Conservation (phyloP, 371 early-diverging fungal genomes). For the Mucor mucedo region DNA sequence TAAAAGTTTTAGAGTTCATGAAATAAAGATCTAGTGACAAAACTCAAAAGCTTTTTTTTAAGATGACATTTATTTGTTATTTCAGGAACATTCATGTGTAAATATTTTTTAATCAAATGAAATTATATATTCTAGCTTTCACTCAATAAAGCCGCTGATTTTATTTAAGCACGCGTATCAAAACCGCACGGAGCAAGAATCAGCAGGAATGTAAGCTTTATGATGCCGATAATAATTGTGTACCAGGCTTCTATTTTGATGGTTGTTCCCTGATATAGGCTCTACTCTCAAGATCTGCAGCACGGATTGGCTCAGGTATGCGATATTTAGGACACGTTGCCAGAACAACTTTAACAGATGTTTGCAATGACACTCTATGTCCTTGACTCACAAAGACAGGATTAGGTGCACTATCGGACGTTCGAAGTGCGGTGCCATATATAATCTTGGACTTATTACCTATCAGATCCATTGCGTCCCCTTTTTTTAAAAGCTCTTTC, state of each 20-base stretch:
- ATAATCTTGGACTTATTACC: constrained; percentile 49
- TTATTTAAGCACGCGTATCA: too few relatives aligned
- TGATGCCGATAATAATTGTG: not conserved
- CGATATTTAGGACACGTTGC: constrained; percentile 66
- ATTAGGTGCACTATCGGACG: constrained; percentile 59
- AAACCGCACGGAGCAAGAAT: too few relatives aligned
- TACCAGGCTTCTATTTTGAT: not conserved
- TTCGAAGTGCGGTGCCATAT: constrained; percentile 69
- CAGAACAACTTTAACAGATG: constrained; percentile 69
- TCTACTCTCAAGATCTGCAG: constrained; percentile 67
- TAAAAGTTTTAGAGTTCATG: too few relatives aligned
- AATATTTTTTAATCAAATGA: too few relatives aligned
- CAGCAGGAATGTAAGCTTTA: too few relatives aligned
- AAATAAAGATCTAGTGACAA: too few relatives aligned
- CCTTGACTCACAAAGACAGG: constrained; percentile 90
- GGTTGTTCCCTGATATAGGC: constrained; percentile 19
- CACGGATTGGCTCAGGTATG: constrained; percentile 90
- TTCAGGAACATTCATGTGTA: too few relatives aligned
- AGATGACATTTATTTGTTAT: too few relatives aligned
- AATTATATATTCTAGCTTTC: too few relatives aligned
- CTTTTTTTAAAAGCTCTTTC: constrained; percentile 36
- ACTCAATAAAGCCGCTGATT: too few relatives aligned
- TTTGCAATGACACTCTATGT: constrained; percentile 72
- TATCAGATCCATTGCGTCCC: constrained; percentile 43
- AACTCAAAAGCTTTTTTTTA: too few relatives aligned